These are phyloP conservation scores for Wallacemonas sp. DNA, from an alignment of 208 protist species.

Conservation along the genomic window DNA sequence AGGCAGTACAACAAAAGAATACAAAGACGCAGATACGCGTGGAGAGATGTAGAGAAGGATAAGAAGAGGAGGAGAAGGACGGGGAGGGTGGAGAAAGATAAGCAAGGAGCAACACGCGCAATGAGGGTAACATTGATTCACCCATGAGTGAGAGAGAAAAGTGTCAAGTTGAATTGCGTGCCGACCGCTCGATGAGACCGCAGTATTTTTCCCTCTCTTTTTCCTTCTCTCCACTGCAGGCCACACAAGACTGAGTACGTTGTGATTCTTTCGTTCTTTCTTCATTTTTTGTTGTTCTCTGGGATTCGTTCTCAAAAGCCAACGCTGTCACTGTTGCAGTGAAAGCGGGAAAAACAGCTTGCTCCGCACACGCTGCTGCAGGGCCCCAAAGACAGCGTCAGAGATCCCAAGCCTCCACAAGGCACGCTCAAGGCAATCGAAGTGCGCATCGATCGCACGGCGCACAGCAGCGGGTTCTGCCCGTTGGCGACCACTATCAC, in stretches of 20 bases:
- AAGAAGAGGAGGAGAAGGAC: background rate
- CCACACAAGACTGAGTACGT: too few relatives aligned
- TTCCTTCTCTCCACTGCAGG: too few relatives aligned
- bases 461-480: background rate
- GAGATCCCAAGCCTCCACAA: background rate
- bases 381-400: background rate
- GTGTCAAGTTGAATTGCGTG: too few relatives aligned
- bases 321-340: background rate
- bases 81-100: background rate
- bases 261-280: background rate
- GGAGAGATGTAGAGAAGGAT: background rate
- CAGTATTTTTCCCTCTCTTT: too few relatives aligned
- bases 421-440: background rate
- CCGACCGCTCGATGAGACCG: too few relatives aligned
- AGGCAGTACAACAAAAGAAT: background rate
- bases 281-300: background rate
- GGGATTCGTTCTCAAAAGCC: background rate
- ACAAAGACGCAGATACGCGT: background rate
- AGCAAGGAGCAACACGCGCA: background rate
- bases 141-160: too few relatives aligned
- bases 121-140: too few relatives aligned
- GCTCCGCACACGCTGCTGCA: conserved; percentile 3
- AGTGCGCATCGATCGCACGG: background rate
- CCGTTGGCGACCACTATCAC: background rate
- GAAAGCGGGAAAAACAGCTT: background rate